Evolutionary conservation across 2,329 filamentous ascomycete species (phyloP).

Genomic region (Canariomyces notabilis): DNA sequence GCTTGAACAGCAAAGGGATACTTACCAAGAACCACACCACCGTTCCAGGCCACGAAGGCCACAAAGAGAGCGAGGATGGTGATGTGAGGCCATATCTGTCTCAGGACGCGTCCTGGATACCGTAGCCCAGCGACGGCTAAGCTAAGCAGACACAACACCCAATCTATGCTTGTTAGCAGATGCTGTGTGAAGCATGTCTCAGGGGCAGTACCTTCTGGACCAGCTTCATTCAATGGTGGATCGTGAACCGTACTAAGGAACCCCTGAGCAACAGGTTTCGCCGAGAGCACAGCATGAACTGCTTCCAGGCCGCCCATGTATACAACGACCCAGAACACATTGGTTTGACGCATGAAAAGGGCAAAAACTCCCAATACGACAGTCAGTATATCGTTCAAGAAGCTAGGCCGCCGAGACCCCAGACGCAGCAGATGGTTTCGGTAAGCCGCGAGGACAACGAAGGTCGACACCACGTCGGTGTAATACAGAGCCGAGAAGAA

Average conservation of each 20-base stretch:
- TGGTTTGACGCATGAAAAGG: conserved; percentile 83
- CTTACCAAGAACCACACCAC: conserved; percentile 81
- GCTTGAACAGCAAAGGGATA: neutral
- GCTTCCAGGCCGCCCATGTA: conserved; percentile 63
- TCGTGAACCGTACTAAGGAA: conserved; percentile 46
- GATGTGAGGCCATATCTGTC: conserved; percentile 54
- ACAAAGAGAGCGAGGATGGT: conserved; percentile 62
- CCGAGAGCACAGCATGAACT: conserved; percentile 45
- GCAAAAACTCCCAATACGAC: conserved; percentile 58
- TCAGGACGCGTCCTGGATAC: conserved; percentile 43
- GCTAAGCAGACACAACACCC: conserved; percentile 56
- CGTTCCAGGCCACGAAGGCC: conserved; percentile 78
- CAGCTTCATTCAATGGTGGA: conserved; percentile 41
- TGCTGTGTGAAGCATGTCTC: neutral
- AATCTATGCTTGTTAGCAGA: conserved; percentile 39
- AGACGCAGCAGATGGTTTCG: conserved; percentile 48
- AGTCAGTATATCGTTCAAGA: conserved; percentile 39
- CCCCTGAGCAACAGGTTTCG: conserved; percentile 32
- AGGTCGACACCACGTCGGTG: conserved; percentile 80
- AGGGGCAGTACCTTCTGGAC: conserved; percentile 45
- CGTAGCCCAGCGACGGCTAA: conserved; percentile 53
- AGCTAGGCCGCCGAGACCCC: conserved; percentile 27
- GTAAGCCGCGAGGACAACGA: conserved; percentile 68
- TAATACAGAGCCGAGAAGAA: conserved; percentile 97
- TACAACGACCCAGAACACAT: conserved; percentile 89